A percentile compares a stretch with the other conserved stretches of the same genome.
Conservation (phyloP, 2,329 filamentous ascomycete species). For the Colletotrichum orchidophilum region DNA sequence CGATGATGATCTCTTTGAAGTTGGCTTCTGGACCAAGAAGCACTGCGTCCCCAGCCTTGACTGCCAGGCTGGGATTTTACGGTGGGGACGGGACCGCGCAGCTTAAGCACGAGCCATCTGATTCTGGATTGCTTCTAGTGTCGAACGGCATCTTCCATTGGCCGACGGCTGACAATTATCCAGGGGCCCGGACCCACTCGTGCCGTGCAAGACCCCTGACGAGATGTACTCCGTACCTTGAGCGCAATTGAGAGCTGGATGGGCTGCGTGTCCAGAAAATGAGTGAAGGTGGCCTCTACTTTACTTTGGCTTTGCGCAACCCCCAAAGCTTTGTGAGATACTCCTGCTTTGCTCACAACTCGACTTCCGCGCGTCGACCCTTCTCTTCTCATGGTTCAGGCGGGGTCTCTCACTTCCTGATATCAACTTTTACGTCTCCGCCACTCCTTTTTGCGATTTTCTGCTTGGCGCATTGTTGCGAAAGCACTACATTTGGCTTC, state of each 20-base stretch:
- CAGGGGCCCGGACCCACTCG: neutral
- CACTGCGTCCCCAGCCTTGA: slow-evolving; percentile 16
- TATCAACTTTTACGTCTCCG: slow-evolving; percentile 12
- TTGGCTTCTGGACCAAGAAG: neutral
- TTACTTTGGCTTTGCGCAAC: neutral
- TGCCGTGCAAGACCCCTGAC: slow-evolving; percentile 31
- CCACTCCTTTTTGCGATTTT: slow-evolving; percentile 36
- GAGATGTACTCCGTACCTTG: slow-evolving; percentile 14
- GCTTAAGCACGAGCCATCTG: slow-evolving; percentile 27
- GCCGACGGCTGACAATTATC: slow-evolving; percentile 23
- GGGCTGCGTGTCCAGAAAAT: slow-evolving; percentile 33
- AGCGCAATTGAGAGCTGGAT: slow-evolving; percentile 23
- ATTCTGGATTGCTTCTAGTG: slow-evolving; percentile 3
- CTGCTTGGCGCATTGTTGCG: slow-evolving; percentile 22
- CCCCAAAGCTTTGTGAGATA: neutral
- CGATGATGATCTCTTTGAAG: neutral
- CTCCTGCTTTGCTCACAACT: neutral
- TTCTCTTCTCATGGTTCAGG: slow-evolving; percentile 31
- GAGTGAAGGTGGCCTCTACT: slow-evolving; percentile 50
- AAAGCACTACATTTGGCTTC: slow-evolving; percentile 7
- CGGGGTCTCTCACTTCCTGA: slow-evolving; percentile 24
- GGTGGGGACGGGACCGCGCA: slow-evolving; percentile 11
- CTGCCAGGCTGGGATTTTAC: slow-evolving; percentile 33
- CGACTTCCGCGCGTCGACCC: neutral
- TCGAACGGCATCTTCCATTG: slow-evolving; percentile 27